These are phyloP conservation scores for Calocybe gangraenosa DNA, from an alignment of 768 basidiomycete species.

Conservation along the genomic window DNA sequence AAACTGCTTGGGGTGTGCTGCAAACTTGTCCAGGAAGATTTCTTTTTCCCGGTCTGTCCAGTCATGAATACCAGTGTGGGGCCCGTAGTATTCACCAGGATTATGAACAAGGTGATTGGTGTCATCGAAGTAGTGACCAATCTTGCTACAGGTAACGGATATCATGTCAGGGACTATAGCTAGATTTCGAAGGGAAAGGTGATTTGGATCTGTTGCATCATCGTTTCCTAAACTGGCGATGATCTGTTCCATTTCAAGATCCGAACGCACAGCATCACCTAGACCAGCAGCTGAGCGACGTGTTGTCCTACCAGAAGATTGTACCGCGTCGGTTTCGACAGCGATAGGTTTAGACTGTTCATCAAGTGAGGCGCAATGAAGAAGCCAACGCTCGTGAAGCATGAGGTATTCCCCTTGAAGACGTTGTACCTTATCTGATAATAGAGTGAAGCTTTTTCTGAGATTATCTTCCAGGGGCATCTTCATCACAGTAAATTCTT, in stretches of 20 bases:
- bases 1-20: slow-evolving; percentile 89
- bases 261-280: slow-evolving; percentile 89
- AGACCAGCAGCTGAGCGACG: slow-evolving; percentile 66
- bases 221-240: slow-evolving; percentile 92
- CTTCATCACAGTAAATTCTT: slow-evolving; percentile 35
- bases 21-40: slow-evolving; percentile 77
- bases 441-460: slow-evolving; percentile 41
- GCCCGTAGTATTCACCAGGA: slow-evolving; percentile 73
- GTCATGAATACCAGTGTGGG: slow-evolving; percentile 67
- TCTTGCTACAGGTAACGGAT: slow-evolving; percentile 54
- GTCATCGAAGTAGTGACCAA: slow-evolving; percentile 74
- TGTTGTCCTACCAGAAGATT: slow-evolving; percentile 56
- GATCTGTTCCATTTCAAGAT: slow-evolving; percentile 96
- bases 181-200: slow-evolving; percentile 80
- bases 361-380: slow-evolving; percentile 68
- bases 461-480: slow-evolving; percentile 53
- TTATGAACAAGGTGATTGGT: slow-evolving; percentile 78
- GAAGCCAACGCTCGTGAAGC: slow-evolving; percentile 69
- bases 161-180: slow-evolving; percentile 92
- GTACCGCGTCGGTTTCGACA: slow-evolving; percentile 34
- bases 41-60: slow-evolving; percentile 87
- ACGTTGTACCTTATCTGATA: slow-evolving; percentile 49
- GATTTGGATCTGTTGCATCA: slow-evolving; percentile 87
- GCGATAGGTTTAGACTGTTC: slow-evolving; percentile 44
- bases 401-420: slow-evolving; percentile 64